Evolutionary conservation across 2,329 filamentous ascomycete species (phyloP), one percentile per base, ranked within the genome.

Genomic region (Microdochium trichocladiopsis): DNA sequence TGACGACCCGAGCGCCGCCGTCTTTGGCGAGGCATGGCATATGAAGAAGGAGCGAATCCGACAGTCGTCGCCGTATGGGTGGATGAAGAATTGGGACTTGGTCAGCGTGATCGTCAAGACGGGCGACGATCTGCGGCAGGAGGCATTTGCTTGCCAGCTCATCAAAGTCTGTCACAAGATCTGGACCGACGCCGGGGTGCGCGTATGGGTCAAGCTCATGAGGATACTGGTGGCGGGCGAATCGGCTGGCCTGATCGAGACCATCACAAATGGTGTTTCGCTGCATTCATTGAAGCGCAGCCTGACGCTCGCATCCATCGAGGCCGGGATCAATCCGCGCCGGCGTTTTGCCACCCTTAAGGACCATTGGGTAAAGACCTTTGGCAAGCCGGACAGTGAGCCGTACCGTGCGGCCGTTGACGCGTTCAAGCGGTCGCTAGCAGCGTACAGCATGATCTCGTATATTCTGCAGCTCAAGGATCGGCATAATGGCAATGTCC

Each of bases 191-290:
- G 85, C 87, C 16, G 72, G 77, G 24, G 82, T 88, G 28, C 79
- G 86, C 33, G 89, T 94, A n/a, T 94, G 90, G 89, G 87, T 92
- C 21, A 92, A 92, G 70, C 77, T 87, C 53, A 94, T 94, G 89
- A 83, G 88, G 51, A 94, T 94, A 51, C 73, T 94, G 50, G 89
- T 94, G 41, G 93, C 88, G 4, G 89, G 89, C 55, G 89, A 93
- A 71, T 89, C 87, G 9, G 92, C 87, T 1, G 89, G 89, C 2
- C 78, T 94, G 48, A 89, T 94, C 59, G 89, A 94, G 72, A 94
- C 89, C 4, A 94, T 94, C 61, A 92, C 88, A 37, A 93, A 92
- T 59, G 89, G 90, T 47, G 88, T 94, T 12, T 93, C 88, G n/a
- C 74, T 94, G 47, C 89, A 94, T 68, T 92, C 88, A 2, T 76